Base-by-base conservation (phyloP, 1,139 yeast species). In the Magnusiomyces magnusii region DNA sequence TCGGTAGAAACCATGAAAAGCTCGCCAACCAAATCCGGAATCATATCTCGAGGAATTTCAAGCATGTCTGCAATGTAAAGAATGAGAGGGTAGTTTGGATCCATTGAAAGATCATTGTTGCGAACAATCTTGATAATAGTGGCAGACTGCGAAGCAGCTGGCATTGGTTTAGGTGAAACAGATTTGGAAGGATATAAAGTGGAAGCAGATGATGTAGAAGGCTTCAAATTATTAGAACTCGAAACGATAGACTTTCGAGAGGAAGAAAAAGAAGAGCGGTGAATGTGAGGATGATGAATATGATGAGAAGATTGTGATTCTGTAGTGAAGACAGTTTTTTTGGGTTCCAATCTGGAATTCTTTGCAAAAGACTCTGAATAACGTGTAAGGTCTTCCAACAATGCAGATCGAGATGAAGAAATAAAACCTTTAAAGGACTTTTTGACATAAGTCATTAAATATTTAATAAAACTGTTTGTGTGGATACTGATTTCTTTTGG, bases 271-370 rank as follows among this genome's bases (percentile, higher is more conserved):
- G 44, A 39, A 17, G 10, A 17, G 44, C 19, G 44, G 44, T 39
- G 44, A 10, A 15, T 10, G 17, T 39, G 44, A 17, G 10, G 19
- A 17, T 39, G 19, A 5, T n/a, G 36, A 31, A n/a, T 13, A 31
- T 31, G 36, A 13, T 31, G 36, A 31, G 36, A 31, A 13, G 36
- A 9, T 13, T 39, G 44, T 9, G 44, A 3, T 23, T 44, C 27
- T 5, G 24, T 9, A 5, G 49, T 23, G 15, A 44, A 44, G 5
- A 53, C 27, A 24, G 55, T 53, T n/a, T 42, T 27, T 17, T 21
- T 42, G 15, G 55, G 55, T 19, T 53, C 55, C 24, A 53, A n/a
- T 19, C 55, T 27, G 2, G 28, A 27, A n/a, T 44, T 44, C 19
- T 25, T 31, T 42, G 21, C 23, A n/a, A 53, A 42, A 13, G 28